phyloP scores from a whole-genome alignment of 148 eudicot genomes.

The Beta vulgaris region DNA sequence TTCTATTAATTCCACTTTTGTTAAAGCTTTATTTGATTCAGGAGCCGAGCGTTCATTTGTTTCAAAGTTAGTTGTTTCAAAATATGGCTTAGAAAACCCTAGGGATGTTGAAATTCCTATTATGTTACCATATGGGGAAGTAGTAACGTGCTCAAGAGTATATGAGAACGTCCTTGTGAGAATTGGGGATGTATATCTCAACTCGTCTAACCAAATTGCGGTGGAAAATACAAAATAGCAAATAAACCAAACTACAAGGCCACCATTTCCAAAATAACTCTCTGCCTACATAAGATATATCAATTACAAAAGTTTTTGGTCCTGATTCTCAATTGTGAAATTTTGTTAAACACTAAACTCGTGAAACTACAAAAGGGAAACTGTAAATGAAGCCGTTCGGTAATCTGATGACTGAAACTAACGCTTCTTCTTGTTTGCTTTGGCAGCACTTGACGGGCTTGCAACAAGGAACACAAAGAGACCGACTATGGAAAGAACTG shows the following conservation, averaged over 20 bases:
- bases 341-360: not conserved
- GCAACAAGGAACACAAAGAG: constrained; percentile 69
- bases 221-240: constrained; percentile 14
- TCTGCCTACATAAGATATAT: constrained; percentile 19
- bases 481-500: constrained; percentile 60
- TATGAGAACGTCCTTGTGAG: no score
- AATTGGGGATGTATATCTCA: no score
- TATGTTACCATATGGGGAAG: no score
- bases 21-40: no score
- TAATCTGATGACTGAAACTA: constrained; percentile 22
- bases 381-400: constrained; percentile 6
- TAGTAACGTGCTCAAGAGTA: no score
- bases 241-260: constrained; percentile 6
- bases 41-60: no score
- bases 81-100: no score
- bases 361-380: constrained; percentile 21
- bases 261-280: not conserved
- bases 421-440: constrained; percentile 85
- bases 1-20: no score
- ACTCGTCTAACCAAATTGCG: constrained; percentile 3
- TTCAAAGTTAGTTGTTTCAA: no score
- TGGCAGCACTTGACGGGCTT: constrained; percentile 67
- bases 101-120: no score
- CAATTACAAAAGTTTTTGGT: constrained; percentile 16
- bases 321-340: constrained; percentile 8